Conservation (phyloP, 148 eudicot genomes). For the Bassia scoparia region DNA sequence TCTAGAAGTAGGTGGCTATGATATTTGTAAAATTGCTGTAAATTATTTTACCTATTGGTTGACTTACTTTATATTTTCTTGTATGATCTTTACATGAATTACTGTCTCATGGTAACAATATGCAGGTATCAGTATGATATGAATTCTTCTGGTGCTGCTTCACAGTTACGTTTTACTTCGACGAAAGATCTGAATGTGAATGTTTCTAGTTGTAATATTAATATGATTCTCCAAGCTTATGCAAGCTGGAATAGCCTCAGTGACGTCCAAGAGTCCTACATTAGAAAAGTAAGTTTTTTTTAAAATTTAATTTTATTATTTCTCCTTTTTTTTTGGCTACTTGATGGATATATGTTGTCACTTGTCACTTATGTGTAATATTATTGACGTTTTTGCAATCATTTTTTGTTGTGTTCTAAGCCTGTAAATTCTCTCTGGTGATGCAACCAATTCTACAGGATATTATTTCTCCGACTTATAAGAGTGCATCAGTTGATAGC, state of each 20-base stretch:
- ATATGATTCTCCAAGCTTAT: slow-evolving; percentile 94
- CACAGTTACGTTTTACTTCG: slow-evolving; percentile 83
- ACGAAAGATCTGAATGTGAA: slow-evolving; percentile 82
- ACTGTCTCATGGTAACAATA: slow-evolving; percentile 18
- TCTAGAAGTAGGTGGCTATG: not conserved
- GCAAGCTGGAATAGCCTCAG: slow-evolving; percentile 93
- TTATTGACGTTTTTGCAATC: not conserved
- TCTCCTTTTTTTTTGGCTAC: not conserved
- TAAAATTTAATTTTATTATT: not conserved
- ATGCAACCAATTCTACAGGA: slow-evolving; percentile 44
- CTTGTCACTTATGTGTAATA: not conserved
- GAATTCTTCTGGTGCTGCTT: slow-evolving; percentile 73
- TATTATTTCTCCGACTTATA: slow-evolving; percentile 46
- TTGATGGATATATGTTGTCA: not conserved
- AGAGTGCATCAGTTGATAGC: slow-evolving; percentile 44
- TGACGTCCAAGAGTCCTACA: slow-evolving; percentile 50
- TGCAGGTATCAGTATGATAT: slow-evolving; percentile 81
- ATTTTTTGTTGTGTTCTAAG: not conserved
- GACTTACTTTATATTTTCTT: not conserved
- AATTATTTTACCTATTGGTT: not conserved
- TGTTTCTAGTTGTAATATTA: slow-evolving; percentile 79
- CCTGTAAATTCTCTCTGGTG: not conserved
- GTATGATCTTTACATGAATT: not conserved
- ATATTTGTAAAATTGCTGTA: not conserved
- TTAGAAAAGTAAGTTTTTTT: slow-evolving; percentile 35